Base-by-base conservation (phyloP, 2,329 filamentous ascomycete species). In the Huntiella moniliformis region DNA sequence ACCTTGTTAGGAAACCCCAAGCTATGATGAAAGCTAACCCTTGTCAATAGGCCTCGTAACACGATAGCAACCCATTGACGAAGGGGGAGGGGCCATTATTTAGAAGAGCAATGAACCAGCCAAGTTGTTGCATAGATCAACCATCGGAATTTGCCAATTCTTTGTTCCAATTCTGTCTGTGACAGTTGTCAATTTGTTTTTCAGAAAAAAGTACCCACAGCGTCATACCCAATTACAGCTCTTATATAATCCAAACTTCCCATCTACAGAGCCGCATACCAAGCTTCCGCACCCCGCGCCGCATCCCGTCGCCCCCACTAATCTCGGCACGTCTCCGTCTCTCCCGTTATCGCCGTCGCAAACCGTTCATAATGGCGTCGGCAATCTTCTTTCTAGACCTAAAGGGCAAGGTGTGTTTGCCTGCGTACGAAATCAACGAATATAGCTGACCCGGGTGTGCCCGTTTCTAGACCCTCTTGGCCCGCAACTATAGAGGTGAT, bases 361-460 rank as follows among this genome's bases (percentile, higher is more conserved):
- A 4, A 42, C 10, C 10, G 10, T 36, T 33, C 32, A 38, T n/a
- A 39, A 98, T 98, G 91, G 91, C 91, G 56, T 98, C 91, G 51
- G 91, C 91, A 53, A 62, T 98, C 58, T 98, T 98, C 74, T 98
- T 98, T 63, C 80, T 98, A 58, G 91, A 98, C 64, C 74, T 98
- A 55, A 98, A 98, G 85, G 91, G 91, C 83, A 98, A 98, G 82
- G 86, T 92, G 22, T 28, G 22, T 28, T 28, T 28, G 56, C 43
- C 53, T 52, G 33, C 41, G 13, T 36, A 28, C 12, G 32, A 17
- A 13, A 36, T 10, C 18, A 28, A 7, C 22, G 22, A 7, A 28
- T 28, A 28, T 28, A 37, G 28, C 42, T 49, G 39, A 50, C 40
- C 10, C 22, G 22, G 7, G 32, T 44, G 31, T 17, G n/a, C 10